phyloP scores from a whole-genome alignment of 768 basidiomycete genomes.

The Podaxis mareebaensis region DNA sequence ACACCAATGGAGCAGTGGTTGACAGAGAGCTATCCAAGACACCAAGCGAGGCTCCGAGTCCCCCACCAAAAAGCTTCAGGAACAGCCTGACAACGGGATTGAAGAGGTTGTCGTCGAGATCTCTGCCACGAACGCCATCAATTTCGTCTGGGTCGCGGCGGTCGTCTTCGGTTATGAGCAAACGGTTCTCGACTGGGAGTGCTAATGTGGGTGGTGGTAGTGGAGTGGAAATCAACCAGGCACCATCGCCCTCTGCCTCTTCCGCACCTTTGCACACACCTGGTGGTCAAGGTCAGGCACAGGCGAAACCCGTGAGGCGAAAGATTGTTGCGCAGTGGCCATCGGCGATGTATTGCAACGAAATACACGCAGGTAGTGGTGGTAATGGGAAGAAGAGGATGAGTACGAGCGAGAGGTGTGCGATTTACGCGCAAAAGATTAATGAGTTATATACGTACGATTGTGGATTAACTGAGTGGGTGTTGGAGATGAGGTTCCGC shows the following conservation, averaged over 20 bases:
- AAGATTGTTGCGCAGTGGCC: slow-evolving; percentile 47
- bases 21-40: slow-evolving; percentile 19
- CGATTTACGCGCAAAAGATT: slow-evolving; percentile 78
- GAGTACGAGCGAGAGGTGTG: slow-evolving; percentile 56
- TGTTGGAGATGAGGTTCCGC: slow-evolving; percentile 53
- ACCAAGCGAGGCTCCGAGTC: slow-evolving; percentile 37
- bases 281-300: slow-evolving; percentile 18
- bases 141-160: slow-evolving; percentile 42
- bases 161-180: slow-evolving; percentile 32
- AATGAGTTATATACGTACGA: slow-evolving; percentile 77
- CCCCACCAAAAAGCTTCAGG: slow-evolving; percentile 51
- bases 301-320: slow-evolving; percentile 1
- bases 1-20: slow-evolving; percentile 12
- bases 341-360: slow-evolving; percentile 68
- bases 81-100: slow-evolving; percentile 46
- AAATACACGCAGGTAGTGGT: slow-evolving; percentile 39
- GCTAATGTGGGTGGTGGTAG: background rate
- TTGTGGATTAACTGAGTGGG: slow-evolving; percentile 80
- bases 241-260: slow-evolving; percentile 36
- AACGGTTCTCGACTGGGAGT: slow-evolving; percentile 30
- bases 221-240: slow-evolving; percentile 21
- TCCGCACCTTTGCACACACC: slow-evolving; percentile 19
- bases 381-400: slow-evolving; percentile 3
- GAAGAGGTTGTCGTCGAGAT: slow-evolving; percentile 44
- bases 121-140: slow-evolving; percentile 71